Percentiles rank a stretch among this genome's conserved stretches.
These are phyloP conservation scores for Coemansia javaensis DNA, from an alignment of 192 early-diverging fungal genomes.

Conservation along the genomic window DNA sequence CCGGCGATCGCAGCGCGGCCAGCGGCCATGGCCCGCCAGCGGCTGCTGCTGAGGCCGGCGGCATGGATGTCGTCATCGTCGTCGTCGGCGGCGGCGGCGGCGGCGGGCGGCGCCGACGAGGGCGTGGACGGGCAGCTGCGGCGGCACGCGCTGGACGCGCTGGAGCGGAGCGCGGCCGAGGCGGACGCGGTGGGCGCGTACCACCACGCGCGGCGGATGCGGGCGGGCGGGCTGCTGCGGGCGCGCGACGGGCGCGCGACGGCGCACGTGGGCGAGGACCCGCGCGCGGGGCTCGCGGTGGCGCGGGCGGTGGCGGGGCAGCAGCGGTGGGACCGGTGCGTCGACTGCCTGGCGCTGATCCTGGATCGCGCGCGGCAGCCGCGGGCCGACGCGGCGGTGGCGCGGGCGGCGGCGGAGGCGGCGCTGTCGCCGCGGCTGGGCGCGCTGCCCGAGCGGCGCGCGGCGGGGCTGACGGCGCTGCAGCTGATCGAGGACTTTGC, in stretches of 20 bases:
- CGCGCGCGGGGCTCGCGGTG: conserved; percentile 9
- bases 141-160: neutral
- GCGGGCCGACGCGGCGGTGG: neutral
- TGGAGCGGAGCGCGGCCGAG: neutral
- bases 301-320: conserved; percentile 1
- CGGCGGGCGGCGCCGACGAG: no score
- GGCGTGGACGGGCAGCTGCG: no score
- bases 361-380: conserved; percentile 12
- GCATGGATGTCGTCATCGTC: no score
- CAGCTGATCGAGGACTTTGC: conserved; percentile 31
- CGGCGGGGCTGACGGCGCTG: conserved; percentile 33
- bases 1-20: no score
- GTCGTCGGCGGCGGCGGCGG: no score
- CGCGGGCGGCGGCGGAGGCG: conserved; percentile 3
- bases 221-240: neutral
- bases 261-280: conserved; percentile 15
- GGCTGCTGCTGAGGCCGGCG: no score
- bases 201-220: conserved; percentile 8
- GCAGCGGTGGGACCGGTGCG: conserved; percentile 25
- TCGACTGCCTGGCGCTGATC: conserved; percentile 20
- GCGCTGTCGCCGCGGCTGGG: conserved; percentile 18
- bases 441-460: conserved; percentile 18
- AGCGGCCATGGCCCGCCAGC: no score
- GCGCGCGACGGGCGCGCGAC: conserved; percentile 1
- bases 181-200: conserved; percentile 9